Conservation (phyloP, 345 rosid species). For the Eucalyptus fibrosa region DNA sequence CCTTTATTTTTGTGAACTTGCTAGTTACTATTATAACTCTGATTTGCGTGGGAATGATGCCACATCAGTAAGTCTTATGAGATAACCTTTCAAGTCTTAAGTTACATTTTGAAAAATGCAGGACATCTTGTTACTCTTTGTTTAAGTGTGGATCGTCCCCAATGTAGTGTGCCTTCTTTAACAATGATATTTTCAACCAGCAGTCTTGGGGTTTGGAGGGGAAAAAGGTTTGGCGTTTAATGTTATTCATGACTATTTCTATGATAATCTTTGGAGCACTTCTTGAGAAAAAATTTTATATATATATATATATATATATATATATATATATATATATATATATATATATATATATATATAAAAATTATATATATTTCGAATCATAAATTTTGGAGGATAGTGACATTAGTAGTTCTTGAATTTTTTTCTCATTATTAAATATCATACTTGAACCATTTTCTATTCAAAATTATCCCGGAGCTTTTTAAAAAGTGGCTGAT, state of each 20-base stretch:
- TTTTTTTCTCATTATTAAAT: background rate
- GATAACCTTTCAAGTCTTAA: background rate
- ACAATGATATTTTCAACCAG: background rate
- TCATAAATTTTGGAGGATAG: background rate
- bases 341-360: background rate
- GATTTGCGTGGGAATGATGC: background rate
- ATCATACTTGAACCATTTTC: background rate
- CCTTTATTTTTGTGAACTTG: background rate
- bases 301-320: background rate
- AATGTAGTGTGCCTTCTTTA: background rate
- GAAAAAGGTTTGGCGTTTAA: background rate
- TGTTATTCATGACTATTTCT: background rate
- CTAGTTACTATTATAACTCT: background rate
- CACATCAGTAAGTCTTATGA: background rate
- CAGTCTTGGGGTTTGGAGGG: background rate
- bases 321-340: background rate
- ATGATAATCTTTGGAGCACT: background rate
- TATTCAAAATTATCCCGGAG: background rate
- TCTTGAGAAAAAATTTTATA: background rate
- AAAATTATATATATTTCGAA: background rate
- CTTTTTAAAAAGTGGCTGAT: background rate
- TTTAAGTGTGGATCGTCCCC: background rate
- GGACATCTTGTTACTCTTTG: background rate
- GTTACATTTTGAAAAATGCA: background rate
- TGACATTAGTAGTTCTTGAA: background rate